Conservation (phyloP, 2,329 filamentous ascomycete species). For the Sporothrix luriei region DNA sequence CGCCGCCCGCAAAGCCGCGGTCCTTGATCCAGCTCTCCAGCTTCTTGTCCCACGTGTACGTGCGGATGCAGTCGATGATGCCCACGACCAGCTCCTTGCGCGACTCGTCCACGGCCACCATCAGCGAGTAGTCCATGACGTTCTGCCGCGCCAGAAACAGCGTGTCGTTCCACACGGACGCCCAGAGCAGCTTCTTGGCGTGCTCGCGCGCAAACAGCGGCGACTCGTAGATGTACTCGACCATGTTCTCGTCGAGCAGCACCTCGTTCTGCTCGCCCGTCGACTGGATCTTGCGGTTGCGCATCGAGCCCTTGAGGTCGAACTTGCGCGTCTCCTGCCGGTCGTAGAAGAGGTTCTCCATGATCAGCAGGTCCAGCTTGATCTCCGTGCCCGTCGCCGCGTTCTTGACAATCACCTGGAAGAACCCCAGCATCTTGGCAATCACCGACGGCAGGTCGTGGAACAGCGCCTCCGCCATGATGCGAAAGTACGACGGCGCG, state of each 20-base stretch:
- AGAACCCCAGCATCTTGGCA: slow-evolving; percentile 98
- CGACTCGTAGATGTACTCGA: slow-evolving; percentile 97
- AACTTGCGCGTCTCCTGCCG: slow-evolving; percentile 86
- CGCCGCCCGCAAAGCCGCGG: slow-evolving; percentile 75
- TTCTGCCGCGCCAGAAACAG: slow-evolving; percentile 92
- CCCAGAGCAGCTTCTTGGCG: slow-evolving; percentile 87
- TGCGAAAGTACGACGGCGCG: slow-evolving; percentile 93
- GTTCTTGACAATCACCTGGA: slow-evolving; percentile 96
- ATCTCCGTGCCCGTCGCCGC: slow-evolving; percentile 88
- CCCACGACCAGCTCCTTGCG: slow-evolving; percentile 92
- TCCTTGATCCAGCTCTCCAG: slow-evolving; percentile 99
- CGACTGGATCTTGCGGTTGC: slow-evolving; percentile 93
- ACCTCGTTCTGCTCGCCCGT: slow-evolving; percentile 97
- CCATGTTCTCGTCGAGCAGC: slow-evolving; percentile 95
- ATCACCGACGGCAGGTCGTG: slow-evolving; percentile 95
- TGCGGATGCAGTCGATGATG: slow-evolving; percentile 97
- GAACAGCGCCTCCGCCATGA: slow-evolving; percentile 95
- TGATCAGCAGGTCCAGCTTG: slow-evolving; percentile 89
- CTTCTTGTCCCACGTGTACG: slow-evolving; percentile 99
- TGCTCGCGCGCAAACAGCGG: slow-evolving; percentile 94
- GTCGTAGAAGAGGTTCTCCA: slow-evolving; percentile 98
- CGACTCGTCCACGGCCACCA: slow-evolving; percentile 94
- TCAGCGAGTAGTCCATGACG: slow-evolving; percentile 98
- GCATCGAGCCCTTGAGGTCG: slow-evolving; percentile 97
- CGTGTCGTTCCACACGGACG: slow-evolving; percentile 96